Percentiles rank a stretch among this genome's conserved stretches.
phyloP scores from a whole-genome alignment of 2,329 filamentous ascomycete species.

The Trichoderma sp. region DNA sequence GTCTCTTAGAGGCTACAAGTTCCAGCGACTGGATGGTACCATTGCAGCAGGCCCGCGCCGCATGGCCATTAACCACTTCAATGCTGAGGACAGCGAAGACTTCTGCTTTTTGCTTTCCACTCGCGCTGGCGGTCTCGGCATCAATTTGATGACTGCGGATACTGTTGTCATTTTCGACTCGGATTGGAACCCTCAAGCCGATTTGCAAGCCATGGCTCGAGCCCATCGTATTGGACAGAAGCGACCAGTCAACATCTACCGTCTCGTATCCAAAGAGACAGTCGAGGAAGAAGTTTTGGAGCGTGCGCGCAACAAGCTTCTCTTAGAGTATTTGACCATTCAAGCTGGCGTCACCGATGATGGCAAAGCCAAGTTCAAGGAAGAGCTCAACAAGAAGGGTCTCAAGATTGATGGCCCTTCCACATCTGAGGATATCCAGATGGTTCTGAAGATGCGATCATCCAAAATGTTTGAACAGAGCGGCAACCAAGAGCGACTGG shows the following conservation, averaged over 20 bases:
- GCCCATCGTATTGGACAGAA: slow-evolving; percentile 98
- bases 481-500: slow-evolving; percentile 92
- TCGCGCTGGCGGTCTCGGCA: slow-evolving; percentile 92
- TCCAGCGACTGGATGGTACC: slow-evolving; percentile 92
- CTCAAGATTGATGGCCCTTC: slow-evolving; percentile 76
- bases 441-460: slow-evolving; percentile 95
- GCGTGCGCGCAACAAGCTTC: slow-evolving; percentile 92
- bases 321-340: slow-evolving; percentile 96
- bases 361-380: slow-evolving; percentile 74
- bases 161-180: slow-evolving; percentile 98
- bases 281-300: slow-evolving; percentile 98
- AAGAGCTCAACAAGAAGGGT: slow-evolving; percentile 77
- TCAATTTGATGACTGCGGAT: slow-evolving; percentile 98
- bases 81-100: slow-evolving; percentile 91
- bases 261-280: slow-evolving; percentile 95
- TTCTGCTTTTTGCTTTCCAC: slow-evolving; percentile 97
- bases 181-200: slow-evolving; percentile 98
- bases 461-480: slow-evolving; percentile 99
- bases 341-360: slow-evolving; percentile 96
- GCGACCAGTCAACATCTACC: slow-evolving; percentile 92
- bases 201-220: slow-evolving; percentile 96
- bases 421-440: slow-evolving; percentile 91
- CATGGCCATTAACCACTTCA: slow-evolving; percentile 97
- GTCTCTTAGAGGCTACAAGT: slow-evolving; percentile 88
- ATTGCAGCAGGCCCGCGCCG: slow-evolving; percentile 85